Base-by-base conservation (phyloP, 345 rosid species). In the Limnanthes douglasii region DNA sequence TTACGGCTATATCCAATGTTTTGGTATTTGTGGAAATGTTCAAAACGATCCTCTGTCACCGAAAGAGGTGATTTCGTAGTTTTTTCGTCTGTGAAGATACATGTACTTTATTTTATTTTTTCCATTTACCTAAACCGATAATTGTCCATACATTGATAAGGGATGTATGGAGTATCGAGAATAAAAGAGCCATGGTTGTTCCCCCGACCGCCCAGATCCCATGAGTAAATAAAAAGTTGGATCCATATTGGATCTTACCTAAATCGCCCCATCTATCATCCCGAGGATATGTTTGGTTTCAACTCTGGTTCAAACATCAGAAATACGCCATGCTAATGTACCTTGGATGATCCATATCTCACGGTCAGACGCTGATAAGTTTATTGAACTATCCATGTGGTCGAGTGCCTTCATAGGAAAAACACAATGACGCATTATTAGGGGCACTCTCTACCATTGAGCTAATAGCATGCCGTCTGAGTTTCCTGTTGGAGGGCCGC, bases 271-370 rank as follows among this genome's bases (percentile, higher is more conserved):
- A 26, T 31, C 4, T 31, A 31, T 31, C 34, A 12, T 31, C 6
- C 5, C 12, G 34, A 31, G 34, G 15, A 31, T 12, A 31, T 10
- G 11, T 31, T 31, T 31, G 34, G 15, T 31, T 31, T 31, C 13
- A 31, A 31, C 8, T 12, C 30, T 12, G 6, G 30, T 26, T 26
- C 6, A 6, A 26, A 26, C 30, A 26, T n/a, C 4, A 22, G 25
- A 22, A 22, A 8, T 22, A 22, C 8, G 25, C 25, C 25, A 22
- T 22, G 4, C 14, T 31, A 31, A 31, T 31, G 14, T 31, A 15
- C 13, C 34, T 31, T 31, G 15, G 34, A 31, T 31, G 34, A 31
- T 31, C 30, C 30, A 26, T 12, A 26, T 26, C n/a, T n/a, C n/a
- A n/a, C n/a, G n/a, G n/a, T n/a, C n/a, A n/a, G n/a, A n/a, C n/a